Base-by-base conservation (phyloP, 768 basidiomycete species). In the Saitozyma podzolica region DNA sequence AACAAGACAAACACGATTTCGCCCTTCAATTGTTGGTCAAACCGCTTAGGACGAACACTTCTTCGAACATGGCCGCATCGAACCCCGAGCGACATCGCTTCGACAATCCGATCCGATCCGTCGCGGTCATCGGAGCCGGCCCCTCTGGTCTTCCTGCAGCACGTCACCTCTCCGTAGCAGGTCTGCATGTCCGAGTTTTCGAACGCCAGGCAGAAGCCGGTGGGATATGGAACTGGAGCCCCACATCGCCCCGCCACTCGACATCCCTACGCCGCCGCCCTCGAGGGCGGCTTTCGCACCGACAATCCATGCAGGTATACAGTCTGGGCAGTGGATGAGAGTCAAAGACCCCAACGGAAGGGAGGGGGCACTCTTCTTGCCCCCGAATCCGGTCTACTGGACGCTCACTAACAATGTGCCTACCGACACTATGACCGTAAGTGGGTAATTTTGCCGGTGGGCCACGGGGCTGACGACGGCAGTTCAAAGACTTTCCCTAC, bases 51-150 rank as follows among this genome's bases (percentile, higher is more conserved):
- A n/a, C n/a, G n/a, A n/a, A n/a, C n/a, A n/a, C n/a, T n/a, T n/a
- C n/a, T n/a, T n/a, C n/a, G n/a, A n/a, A n/a, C n/a, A n/a, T n/a
- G n/a, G n/a, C n/a, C n/a, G n/a, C n/a, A n/a, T n/a, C n/a, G n/a
- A n/a, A n/a, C n/a, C n/a, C n/a, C n/a, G n/a, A n/a, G n/a, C n/a
- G n/a, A n/a, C n/a, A n/a, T n/a, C n/a, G n/a, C n/a, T n/a, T n/a
- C n/a, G n/a, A n/a, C n/a, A n/a, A n/a, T n/a, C 63, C 67, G 0
- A 62, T 74, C 55, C 54, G 61, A 47, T 40, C 41, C 3, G 73
- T 75, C 10, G 73, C 73, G 11, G 61, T 75, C 19, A 66, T 75
- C n/a, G 73, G 73, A 9, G 64, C 58, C 42, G 73, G 73, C 2
- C 71, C 73, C 10, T 61, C 68, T 8, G 73, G 73, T 6, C 43